phyloP scores from a whole-genome alignment of 2,329 filamentous ascomycete species.

The Ophiostoma quercus region DNA sequence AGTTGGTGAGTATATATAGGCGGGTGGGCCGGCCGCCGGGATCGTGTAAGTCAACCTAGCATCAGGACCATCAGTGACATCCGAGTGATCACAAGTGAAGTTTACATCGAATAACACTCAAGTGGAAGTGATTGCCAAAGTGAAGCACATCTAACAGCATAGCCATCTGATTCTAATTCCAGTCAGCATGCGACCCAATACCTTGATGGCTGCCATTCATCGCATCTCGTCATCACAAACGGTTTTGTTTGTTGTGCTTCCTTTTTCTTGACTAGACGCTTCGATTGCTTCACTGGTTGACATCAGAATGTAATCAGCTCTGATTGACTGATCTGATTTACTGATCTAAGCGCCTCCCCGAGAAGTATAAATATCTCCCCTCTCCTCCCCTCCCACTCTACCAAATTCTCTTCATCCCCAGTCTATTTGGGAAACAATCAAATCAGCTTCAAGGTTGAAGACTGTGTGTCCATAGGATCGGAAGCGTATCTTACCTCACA shows the following conservation, averaged over 20 bases:
- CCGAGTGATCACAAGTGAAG: neutral
- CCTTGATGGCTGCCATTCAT: neutral
- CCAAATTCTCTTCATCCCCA: no score
- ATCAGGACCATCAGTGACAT: no score
- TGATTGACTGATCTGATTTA: neutral
- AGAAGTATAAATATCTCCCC: neutral
- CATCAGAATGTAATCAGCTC: neutral
- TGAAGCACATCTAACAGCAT: neutral
- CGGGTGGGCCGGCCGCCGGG: neutral
- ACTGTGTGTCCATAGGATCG: no score
- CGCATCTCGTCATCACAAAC: neutral
- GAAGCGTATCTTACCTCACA: no score
- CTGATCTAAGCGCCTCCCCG: neutral
- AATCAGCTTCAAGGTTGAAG: no score
- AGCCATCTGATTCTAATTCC: neutral
- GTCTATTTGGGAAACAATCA: no score
- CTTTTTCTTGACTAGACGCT: neutral
- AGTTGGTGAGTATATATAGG: slow-evolving; percentile 9
- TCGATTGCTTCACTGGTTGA: neutral
- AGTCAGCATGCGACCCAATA: neutral
- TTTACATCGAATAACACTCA: neutral
- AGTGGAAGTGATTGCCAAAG: neutral
- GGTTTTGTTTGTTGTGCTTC: neutral
- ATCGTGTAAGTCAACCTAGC: neutral
- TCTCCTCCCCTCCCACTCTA: neutral